Evolutionary conservation across 163 green algal genomes (phyloP).

Genomic region (Scenedesmus sp.): DNA sequence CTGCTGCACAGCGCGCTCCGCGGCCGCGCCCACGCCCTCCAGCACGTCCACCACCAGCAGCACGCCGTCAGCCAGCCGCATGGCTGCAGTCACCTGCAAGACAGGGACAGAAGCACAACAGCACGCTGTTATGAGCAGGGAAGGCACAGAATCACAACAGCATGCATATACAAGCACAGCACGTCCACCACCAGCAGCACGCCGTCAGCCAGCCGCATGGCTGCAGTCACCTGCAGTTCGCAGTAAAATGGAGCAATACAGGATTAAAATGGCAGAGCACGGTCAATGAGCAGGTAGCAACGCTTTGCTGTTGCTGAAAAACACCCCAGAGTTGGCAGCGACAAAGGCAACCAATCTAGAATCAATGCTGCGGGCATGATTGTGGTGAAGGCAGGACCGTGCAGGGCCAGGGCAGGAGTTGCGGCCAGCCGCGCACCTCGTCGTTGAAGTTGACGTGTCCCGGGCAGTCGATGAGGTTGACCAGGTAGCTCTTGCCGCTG

Average conservation of each 20-base stretch:
- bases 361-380: no score
- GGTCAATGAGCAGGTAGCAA: no score
- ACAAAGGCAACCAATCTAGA: no score
- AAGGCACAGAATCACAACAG: background rate
- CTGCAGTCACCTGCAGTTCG: conserved; percentile 81
- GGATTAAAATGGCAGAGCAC: no score
- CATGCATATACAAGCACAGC: background rate
- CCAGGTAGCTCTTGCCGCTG: conserved; percentile 90
- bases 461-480: conserved; percentile 96
- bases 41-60: conserved; percentile 97
- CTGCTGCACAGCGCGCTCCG: conserved; percentile 88
- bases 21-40: conserved; percentile 94
- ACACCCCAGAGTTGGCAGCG: no score
- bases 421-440: conserved; percentile 73
- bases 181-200: conserved; percentile 94
- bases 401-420: background rate
- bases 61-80: conserved; percentile 92
- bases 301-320: no score
- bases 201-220: conserved; percentile 92
- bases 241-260: no score
- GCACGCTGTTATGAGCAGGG: background rate
- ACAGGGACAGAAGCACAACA: background rate
- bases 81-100: conserved; percentile 83
- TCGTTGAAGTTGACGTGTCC: conserved; percentile 99
- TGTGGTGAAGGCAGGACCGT: background rate